phyloP scores from a whole-genome alignment of 148 eudicot genomes.

The Heliosperma pusillum region DNA sequence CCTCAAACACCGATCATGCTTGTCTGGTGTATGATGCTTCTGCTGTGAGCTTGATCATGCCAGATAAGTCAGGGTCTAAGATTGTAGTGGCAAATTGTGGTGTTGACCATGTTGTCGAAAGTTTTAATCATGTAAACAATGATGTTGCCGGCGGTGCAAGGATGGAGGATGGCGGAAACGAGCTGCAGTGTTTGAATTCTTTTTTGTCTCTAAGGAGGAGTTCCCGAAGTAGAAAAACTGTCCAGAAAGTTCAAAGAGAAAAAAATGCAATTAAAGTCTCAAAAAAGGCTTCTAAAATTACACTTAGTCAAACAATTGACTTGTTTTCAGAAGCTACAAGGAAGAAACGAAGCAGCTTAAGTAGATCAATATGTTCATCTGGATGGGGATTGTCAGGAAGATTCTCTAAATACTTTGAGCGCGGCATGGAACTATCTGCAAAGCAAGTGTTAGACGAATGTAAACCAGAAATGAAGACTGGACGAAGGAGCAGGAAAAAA shows the following conservation, averaged over 20 bases:
- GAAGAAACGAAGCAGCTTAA: constrained; percentile 60
- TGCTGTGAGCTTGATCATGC: constrained; percentile 19
- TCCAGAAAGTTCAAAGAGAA: constrained; percentile 24
- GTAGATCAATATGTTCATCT: constrained; percentile 51
- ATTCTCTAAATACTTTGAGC: constrained; percentile 38
- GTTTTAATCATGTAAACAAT: constrained; percentile 20
- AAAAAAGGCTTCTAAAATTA: constrained; percentile 26
- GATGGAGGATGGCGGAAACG: constrained; percentile 20
- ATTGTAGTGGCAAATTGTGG: constrained; percentile 29
- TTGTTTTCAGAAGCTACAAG: constrained; percentile 45
- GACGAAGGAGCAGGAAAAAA: constrained; percentile 36
- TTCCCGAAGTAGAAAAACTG: constrained; percentile 35
- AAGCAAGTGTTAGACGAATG: constrained; percentile 22
- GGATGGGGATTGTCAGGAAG: constrained; percentile 56
- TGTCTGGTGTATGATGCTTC: constrained; percentile 26
- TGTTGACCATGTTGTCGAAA: constrained; percentile 25
- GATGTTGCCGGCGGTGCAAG: constrained; percentile 30
- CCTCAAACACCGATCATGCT: constrained; percentile 4
- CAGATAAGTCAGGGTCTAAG: constrained; percentile 28
- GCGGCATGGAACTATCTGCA: constrained; percentile 22
- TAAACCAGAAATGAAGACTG: constrained; percentile 32
- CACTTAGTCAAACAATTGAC: constrained; percentile 26
- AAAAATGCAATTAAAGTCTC: constrained; percentile 22
- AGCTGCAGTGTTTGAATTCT: constrained; percentile 14
- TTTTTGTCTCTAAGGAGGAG: constrained; percentile 37